phyloP scores from a whole-genome alignment of 2,329 filamentous ascomycete species.

The Paraconiothyrium sp. region DNA sequence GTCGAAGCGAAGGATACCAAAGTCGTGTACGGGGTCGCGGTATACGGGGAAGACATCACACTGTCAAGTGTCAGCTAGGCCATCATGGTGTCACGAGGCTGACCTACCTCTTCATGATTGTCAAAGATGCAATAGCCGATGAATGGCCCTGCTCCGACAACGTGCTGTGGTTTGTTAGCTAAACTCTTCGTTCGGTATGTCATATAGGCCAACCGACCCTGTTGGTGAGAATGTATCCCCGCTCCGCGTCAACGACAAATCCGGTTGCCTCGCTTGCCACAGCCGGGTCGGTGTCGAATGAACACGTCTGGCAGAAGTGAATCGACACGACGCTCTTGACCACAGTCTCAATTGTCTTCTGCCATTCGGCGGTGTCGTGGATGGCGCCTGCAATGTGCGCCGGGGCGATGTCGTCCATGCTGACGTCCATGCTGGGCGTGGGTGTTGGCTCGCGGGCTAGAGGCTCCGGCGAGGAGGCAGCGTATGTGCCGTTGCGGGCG shows the following conservation, averaged over 20 bases:
- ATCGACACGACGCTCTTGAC: constrained; percentile 98
- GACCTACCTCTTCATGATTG: constrained; percentile 82
- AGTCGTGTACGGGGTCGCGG: constrained; percentile 97
- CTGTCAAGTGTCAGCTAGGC: constrained; percentile 55
- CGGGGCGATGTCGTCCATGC: constrained; percentile 54
- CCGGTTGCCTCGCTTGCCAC: constrained; percentile 95
- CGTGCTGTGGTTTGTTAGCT: constrained; percentile 67
- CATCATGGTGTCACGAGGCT: constrained; percentile 7
- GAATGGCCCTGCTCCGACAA: constrained; percentile 94
- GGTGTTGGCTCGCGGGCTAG: constrained; percentile 27
- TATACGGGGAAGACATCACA: constrained; percentile 97
- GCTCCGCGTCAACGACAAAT: constrained; percentile 95
- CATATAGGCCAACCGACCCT: constrained; percentile 39
- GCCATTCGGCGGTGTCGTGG: constrained; percentile 85
- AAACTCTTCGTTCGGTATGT: not conserved
- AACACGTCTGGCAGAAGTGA: constrained; percentile 96
- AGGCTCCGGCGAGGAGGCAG: constrained; percentile 31
- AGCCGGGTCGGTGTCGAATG: constrained; percentile 96
- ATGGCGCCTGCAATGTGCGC: constrained; percentile 55
- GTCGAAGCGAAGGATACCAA: constrained; percentile 95
- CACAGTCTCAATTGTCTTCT: constrained; percentile 92
- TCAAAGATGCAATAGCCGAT: constrained; percentile 99
- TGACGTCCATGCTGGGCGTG: constrained; percentile 45
- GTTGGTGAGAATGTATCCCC: constrained; percentile 71
- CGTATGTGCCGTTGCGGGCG: constrained; percentile 45